Evolutionary conservation across 768 basidiomycete species (phyloP).

Genomic region (Leccinum ochraceum): DNA sequence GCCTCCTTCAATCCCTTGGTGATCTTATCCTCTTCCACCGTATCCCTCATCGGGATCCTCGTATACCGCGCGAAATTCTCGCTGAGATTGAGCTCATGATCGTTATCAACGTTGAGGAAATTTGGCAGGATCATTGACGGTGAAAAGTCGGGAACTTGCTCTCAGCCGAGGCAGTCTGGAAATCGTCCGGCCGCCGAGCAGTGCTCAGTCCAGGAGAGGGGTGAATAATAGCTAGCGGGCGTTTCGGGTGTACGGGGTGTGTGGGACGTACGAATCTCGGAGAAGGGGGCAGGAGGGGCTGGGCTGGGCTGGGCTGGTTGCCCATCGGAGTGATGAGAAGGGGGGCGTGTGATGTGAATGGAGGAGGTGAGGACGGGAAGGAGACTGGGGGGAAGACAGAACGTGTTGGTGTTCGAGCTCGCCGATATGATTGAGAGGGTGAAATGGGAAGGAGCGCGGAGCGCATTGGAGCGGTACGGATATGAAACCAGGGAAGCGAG

Average conservation of each 20-base stretch:
- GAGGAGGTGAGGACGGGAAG: conserved; percentile 58
- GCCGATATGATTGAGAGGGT: conserved; percentile 21
- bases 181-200: conserved; percentile 56
- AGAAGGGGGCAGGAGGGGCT: conserved; percentile 41
- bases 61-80: conserved; percentile 81
- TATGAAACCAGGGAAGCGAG: conserved; percentile 57
- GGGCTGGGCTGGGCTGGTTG: conserved; percentile 26
- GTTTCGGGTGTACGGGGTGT: conserved; percentile 42
- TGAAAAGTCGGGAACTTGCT: conserved; percentile 68
- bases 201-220: conserved; percentile 55
- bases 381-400: too few relatives aligned
- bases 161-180: conserved; percentile 24
- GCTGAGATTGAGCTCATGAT: conserved; percentile 67
- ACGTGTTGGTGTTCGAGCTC: conserved; percentile 17
- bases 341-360: conserved; percentile 63
- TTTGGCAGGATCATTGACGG: conserved; percentile 87
- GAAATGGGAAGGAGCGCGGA: conserved; percentile 61
- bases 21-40: conserved; percentile 92
- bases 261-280: conserved; percentile 27
- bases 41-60: conserved; percentile 92
- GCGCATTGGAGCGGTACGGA: conserved; percentile 57
- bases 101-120: conserved; percentile 52
- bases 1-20: conserved; percentile 80
- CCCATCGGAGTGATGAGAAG: conserved; percentile 46
- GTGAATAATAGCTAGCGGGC: conserved; percentile 30